Conservation (phyloP, 2,329 filamentous ascomycete species). For the Colletotrichum liaoningense region DNA sequence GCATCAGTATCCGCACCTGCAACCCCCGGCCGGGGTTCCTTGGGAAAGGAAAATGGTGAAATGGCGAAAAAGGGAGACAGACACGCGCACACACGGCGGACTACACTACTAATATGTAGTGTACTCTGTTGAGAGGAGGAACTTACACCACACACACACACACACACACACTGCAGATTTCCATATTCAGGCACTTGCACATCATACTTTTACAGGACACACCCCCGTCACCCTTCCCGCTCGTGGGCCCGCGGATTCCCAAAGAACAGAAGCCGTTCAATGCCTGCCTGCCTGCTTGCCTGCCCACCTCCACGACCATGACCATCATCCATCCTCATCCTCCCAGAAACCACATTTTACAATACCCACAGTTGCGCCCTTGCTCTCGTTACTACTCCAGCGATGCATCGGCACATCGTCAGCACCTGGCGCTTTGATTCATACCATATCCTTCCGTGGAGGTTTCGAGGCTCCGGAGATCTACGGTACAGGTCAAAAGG, state of each 20-base stretch:
- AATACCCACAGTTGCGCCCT: constrained; percentile 12
- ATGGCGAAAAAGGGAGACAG: not conserved
- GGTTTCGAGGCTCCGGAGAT: not conserved
- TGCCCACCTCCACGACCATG: too few relatives aligned
- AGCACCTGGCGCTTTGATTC: not conserved
- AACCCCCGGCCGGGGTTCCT: constrained; percentile 9
- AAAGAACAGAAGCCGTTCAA: constrained; percentile 10
- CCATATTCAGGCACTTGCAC: not conserved
- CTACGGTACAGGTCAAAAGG: not conserved
- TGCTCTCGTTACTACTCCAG: not conserved
- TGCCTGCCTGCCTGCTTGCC: not conserved
- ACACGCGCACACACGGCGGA: not conserved
- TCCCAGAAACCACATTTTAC: not conserved
- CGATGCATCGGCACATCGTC: not conserved
- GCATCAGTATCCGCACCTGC: not conserved
- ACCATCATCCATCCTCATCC: not conserved
- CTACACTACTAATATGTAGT: not conserved
- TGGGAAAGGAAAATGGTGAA: constrained; percentile 25
- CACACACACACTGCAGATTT: not conserved
- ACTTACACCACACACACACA: not conserved
- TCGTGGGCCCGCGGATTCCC: constrained; percentile 8
- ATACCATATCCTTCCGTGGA: not conserved
- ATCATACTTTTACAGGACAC: not conserved
- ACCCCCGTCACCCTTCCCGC: constrained; percentile 5
- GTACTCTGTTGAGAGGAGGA: not conserved